A percentile compares a stretch with the other conserved stretches of the same genome.
phyloP scores from a whole-genome alignment of 108 stramenopile genomes.

The Hondaea fermentalgiana region DNA sequence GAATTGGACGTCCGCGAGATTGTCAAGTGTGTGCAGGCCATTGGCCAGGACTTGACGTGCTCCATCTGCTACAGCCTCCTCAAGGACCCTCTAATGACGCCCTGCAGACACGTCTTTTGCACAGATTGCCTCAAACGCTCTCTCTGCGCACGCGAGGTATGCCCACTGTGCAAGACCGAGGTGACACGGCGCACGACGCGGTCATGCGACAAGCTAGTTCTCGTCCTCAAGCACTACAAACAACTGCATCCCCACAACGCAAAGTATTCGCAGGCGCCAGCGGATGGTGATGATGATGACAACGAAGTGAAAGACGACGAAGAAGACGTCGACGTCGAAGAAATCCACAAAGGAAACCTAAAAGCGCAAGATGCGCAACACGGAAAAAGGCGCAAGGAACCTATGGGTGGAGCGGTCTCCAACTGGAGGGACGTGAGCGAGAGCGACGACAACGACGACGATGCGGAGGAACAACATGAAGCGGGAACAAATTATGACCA shows the following conservation, averaged over 20 bases:
- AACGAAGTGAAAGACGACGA: background rate
- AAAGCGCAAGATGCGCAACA: background rate
- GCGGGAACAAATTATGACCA: background rate
- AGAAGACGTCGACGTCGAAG: background rate
- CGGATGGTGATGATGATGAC: background rate
- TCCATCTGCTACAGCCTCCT: background rate
- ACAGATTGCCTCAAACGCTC: background rate
- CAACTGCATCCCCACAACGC: background rate
- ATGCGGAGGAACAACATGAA: background rate
- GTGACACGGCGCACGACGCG: background rate
- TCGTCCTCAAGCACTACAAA: background rate
- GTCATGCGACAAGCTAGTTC: background rate
- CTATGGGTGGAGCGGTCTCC: background rate
- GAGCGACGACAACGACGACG: background rate
- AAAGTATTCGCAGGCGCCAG: background rate
- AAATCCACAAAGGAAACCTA: background rate
- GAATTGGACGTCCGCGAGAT: background rate
- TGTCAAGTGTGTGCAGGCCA: background rate
- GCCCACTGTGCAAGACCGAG: background rate
- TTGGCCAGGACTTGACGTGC: constrained; percentile 11
- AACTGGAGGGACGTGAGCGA: background rate
- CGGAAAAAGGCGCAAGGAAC: background rate
- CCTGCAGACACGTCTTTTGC: background rate
- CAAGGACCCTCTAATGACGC: background rate
- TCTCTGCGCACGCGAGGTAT: background rate